Conservation (phyloP, 192 early-diverging fungal species). For the Podila epigama region DNA sequence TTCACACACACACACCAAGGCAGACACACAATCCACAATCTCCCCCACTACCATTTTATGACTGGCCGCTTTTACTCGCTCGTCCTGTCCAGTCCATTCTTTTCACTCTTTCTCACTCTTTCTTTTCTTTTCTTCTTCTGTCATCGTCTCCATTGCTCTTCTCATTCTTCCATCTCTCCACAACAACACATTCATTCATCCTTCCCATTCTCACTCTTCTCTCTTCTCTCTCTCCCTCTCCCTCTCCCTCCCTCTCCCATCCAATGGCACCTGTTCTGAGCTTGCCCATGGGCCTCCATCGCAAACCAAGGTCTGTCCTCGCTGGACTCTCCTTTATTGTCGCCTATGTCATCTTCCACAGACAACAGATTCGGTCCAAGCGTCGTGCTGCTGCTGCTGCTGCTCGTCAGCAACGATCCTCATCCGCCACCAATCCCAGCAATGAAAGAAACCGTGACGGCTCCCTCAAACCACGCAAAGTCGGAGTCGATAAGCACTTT, state of each 20-base stretch:
- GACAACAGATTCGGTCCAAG: slow-evolving; percentile 30
- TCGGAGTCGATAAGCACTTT: slow-evolving; percentile 65
- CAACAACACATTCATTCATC: background rate
- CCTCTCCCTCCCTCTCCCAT: background rate
- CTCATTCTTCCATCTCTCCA: background rate
- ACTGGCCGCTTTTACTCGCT: no score
- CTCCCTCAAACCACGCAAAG: slow-evolving; percentile 33
- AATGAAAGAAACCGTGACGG: slow-evolving; percentile 18
- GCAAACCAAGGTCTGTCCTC: slow-evolving; percentile 17
- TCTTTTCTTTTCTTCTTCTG: background rate
- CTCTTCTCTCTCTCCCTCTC: background rate
- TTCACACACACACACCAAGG: no score
- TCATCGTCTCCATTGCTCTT: background rate
- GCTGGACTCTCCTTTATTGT: slow-evolving; percentile 35
- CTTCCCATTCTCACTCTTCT: background rate
- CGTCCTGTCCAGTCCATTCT: background rate
- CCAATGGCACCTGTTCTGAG: slow-evolving; percentile 20
- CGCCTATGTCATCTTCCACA: slow-evolving; percentile 33
- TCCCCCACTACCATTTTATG: no score
- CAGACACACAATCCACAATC: no score
- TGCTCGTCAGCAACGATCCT: slow-evolving; percentile 25
- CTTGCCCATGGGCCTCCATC: slow-evolving; percentile 23
- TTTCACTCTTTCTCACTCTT: background rate
- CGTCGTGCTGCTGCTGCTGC: no score
- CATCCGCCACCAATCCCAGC: background rate